Conservation (phyloP, 306 rosid species). For the Quercus suber region DNA sequence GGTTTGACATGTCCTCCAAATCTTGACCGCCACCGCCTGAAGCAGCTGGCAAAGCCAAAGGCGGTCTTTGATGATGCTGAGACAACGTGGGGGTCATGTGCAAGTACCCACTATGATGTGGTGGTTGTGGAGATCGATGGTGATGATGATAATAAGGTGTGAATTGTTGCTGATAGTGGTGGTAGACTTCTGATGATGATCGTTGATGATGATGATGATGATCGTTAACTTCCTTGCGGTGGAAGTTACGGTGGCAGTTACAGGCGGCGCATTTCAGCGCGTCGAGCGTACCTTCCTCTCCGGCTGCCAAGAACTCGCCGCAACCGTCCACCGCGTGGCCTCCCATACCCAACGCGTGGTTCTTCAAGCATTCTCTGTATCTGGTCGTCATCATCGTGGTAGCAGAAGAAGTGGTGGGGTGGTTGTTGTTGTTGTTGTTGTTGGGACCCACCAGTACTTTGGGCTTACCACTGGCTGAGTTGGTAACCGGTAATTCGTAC, state of each 20-base stretch:
- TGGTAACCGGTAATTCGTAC: constrained; percentile 34
- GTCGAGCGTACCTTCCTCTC: constrained; percentile 72
- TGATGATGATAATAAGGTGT: constrained; percentile 33
- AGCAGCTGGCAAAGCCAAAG: constrained; percentile 49
- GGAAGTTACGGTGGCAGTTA: constrained; percentile 89
- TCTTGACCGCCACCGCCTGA: constrained; percentile 35
- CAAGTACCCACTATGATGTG: background rate
- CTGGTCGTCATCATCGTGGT: constrained; percentile 13
- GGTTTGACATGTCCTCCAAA: constrained; percentile 70
- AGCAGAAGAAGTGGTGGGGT: too few species aligned
- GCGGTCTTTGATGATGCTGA: constrained; percentile 3
- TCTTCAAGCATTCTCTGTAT: constrained; percentile 80
- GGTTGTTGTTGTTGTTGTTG: too few species aligned
- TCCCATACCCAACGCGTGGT: constrained; percentile 69
- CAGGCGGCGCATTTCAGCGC: constrained; percentile 89
- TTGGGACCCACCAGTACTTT: background rate
- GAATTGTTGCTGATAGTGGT: constrained; percentile 36
- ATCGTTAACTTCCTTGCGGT: constrained; percentile 57
- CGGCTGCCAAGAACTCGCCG: constrained; percentile 76
- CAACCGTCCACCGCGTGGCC: constrained; percentile 86
- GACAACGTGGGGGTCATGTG: too few species aligned
- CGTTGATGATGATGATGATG: background rate
- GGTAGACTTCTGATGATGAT: constrained; percentile 19
- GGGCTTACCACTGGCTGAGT: constrained; percentile 27
- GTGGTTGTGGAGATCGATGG: constrained; percentile 31